Evolutionary conservation across 768 basidiomycete species (phyloP).

Genomic region (Filobasidium wieringae): DNA sequence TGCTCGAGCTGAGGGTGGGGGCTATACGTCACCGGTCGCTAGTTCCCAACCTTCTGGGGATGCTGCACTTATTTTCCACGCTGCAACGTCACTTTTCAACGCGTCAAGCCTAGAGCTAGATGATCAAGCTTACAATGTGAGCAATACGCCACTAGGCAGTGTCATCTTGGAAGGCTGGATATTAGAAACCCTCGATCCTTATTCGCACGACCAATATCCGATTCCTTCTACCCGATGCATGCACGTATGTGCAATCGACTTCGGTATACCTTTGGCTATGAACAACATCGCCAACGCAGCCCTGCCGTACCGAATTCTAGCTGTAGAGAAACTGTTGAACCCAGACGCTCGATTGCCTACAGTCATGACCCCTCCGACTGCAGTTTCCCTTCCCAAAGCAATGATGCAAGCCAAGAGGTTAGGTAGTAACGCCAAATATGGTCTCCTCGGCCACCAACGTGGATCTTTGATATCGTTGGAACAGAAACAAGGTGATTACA

Average conservation of each 20-base stretch:
- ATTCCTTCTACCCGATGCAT: constrained; percentile 88
- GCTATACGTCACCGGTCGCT: constrained; percentile 32
- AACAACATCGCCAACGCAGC: constrained; percentile 75
- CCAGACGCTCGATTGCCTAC: constrained; percentile 50
- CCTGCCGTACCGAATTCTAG: constrained; percentile 58
- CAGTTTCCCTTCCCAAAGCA: background rate
- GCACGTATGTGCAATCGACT: constrained; percentile 71
- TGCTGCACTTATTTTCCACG: constrained; percentile 53
- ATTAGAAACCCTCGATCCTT: constrained; percentile 89
- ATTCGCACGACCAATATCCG: constrained; percentile 81
- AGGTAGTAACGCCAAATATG: background rate
- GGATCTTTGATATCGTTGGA: too few relatives aligned
- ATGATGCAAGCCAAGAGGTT: background rate
- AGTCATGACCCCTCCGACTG: constrained; percentile 36
- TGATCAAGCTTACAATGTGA: constrained; percentile 66
- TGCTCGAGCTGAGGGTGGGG: constrained; percentile 43
- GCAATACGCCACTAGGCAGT: constrained; percentile 60
- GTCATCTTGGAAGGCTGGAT: constrained; percentile 89
- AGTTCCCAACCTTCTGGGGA: constrained; percentile 13
- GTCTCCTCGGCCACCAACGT: background rate
- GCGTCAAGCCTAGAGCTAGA: constrained; percentile 49
- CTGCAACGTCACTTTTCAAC: constrained; percentile 55
- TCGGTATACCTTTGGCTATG: constrained; percentile 71
- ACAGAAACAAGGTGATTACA: too few relatives aligned
- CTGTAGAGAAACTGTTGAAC: constrained; percentile 63